Evolutionary conservation across 2,329 filamentous ascomycete species (phyloP).

Genomic region (Epichloe sylvatica): DNA sequence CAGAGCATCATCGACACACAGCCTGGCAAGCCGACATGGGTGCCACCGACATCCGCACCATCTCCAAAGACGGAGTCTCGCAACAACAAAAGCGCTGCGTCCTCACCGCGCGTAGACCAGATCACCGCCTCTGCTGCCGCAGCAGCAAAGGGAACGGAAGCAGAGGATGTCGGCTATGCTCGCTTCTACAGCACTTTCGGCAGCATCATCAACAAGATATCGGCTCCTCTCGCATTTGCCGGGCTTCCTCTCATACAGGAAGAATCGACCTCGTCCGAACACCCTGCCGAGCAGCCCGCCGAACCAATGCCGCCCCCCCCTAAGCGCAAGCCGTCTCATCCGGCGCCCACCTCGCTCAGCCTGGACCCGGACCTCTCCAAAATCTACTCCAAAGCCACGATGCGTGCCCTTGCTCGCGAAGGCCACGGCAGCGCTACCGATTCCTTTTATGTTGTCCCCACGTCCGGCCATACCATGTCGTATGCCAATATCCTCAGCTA

Average conservation of each 20-base stretch:
- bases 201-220: constrained; percentile 73
- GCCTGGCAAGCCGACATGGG: constrained; percentile 38
- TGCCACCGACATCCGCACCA: constrained; percentile 25
- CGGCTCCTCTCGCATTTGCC: constrained; percentile 82
- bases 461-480: constrained; percentile 78
- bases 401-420: constrained; percentile 62
- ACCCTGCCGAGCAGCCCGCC: constrained; percentile 17
- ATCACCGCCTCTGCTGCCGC: constrained; percentile 5
- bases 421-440: constrained; percentile 46
- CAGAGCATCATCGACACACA: constrained; percentile 41
- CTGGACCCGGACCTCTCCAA: constrained; percentile 64
- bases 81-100: constrained; percentile 10
- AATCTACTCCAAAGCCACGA: constrained; percentile 72
- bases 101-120: constrained; percentile 15
- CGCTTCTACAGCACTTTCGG: constrained; percentile 89
- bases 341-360: constrained; percentile 7
- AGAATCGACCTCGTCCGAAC: constrained; percentile 21
- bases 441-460: constrained; percentile 91
- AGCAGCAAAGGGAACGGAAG: constrained; percentile 1
- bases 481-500: constrained; percentile 79
- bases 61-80: constrained; percentile 13
- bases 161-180: constrained; percentile 65
- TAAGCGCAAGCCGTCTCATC: constrained; percentile 18
- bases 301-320: constrained; percentile 24
- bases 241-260: constrained; percentile 63